These are phyloP conservation scores for Haplographium delicatum DNA, from an alignment of 495 filamentous ascomycete species.

Conservation along the genomic window DNA sequence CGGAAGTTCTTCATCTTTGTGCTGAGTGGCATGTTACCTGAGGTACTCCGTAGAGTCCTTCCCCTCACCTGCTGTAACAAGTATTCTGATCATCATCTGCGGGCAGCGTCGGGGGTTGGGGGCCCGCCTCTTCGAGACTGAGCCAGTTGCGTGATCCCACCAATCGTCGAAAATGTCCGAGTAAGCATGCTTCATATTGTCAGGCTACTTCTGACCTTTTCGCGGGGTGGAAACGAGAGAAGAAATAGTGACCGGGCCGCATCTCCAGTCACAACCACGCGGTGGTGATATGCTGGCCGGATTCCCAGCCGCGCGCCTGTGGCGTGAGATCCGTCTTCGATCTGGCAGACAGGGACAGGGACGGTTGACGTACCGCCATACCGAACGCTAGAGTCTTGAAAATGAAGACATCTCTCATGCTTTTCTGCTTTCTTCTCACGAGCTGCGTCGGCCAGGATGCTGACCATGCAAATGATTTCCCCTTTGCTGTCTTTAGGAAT, in stretches of 20 bases:
- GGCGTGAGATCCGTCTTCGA: background rate
- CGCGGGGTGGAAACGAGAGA: too few species aligned
- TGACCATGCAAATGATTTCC: background rate
- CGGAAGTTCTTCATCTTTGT: too few species aligned
- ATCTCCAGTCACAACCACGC: background rate
- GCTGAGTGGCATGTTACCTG: too few species aligned
- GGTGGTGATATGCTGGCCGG: background rate
- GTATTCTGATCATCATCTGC: background rate
- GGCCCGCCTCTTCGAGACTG: too few species aligned
- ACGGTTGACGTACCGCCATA: conserved; percentile 6
- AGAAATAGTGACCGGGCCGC: conserved; percentile 2
- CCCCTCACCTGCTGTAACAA: background rate
- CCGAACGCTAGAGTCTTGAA: background rate
- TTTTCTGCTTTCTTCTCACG: conserved; percentile 6
- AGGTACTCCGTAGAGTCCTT: too few species aligned
- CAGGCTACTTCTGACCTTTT: background rate
- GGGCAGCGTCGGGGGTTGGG: too few species aligned
- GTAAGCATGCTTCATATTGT: too few species aligned
- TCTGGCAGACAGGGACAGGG: background rate
- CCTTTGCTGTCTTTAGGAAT: too few species aligned
- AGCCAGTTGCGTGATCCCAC: too few species aligned
- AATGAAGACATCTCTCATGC: background rate
- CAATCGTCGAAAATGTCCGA: background rate
- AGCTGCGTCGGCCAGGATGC: background rate
- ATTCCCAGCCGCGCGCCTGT: conserved; percentile 5